These are phyloP conservation scores for Ustilago vetiveriae DNA, from an alignment of 1,284 basidiomycete species.

Conservation along the genomic window DNA sequence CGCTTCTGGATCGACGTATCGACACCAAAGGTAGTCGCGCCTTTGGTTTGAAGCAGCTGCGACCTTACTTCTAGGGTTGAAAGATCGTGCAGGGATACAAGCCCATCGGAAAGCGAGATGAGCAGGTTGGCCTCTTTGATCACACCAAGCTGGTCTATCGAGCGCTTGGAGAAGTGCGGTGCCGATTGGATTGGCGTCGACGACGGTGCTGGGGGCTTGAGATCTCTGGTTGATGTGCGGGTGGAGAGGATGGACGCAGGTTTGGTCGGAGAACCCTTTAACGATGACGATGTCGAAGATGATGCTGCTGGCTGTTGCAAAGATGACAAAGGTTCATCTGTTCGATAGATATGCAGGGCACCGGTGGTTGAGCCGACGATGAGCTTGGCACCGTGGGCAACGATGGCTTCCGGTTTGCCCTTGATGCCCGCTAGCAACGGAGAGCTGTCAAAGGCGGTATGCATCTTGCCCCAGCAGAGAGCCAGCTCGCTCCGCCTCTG, in stretches of 20 bases:
- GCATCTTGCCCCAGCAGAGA: constrained; percentile 30
- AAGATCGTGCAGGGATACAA: constrained; percentile 71
- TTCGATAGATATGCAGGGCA: constrained; percentile 34
- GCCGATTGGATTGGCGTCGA: constrained; percentile 25
- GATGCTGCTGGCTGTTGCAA: constrained; percentile 1
- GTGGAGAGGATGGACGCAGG: constrained; percentile 25
- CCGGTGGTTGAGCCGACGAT: constrained; percentile 55
- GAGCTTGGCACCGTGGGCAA: constrained; percentile 52
- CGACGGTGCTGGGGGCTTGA: constrained; percentile 1
- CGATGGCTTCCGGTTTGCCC: constrained; percentile 41
- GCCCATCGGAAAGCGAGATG: constrained; percentile 80
- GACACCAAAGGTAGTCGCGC: constrained; percentile 81
- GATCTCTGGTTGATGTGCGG: neutral
- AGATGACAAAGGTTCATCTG: constrained; percentile 7
- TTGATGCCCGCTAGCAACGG: constrained; percentile 44
- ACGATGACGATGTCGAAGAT: constrained; percentile 3
- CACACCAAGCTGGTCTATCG: constrained; percentile 86
- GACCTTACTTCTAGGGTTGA: constrained; percentile 73
- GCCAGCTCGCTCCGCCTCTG: neutral
- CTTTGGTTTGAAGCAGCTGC: constrained; percentile 73
- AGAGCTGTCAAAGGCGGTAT: constrained; percentile 48
- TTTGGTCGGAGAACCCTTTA: constrained; percentile 22
- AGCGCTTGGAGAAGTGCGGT: constrained; percentile 72
- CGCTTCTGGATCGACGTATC: constrained; percentile 73
- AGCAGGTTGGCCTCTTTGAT: constrained; percentile 84